Conservation (phyloP, 1,139 yeast genomes). For the Scheffersomyces lignicola region DNA sequence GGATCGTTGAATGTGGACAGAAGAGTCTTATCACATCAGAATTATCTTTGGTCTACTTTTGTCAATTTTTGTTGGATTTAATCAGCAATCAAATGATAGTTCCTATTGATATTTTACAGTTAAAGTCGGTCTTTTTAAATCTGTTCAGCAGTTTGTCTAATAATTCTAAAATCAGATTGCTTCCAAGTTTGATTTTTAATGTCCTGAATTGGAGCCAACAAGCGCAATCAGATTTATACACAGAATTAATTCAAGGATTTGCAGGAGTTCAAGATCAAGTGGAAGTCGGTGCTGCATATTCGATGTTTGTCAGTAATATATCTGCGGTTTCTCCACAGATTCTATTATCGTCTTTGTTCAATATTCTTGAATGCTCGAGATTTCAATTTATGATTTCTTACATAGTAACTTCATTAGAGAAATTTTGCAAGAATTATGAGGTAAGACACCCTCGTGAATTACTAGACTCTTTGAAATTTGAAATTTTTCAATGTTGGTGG, state of each 20-base stretch:
- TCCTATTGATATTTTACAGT: not conserved
- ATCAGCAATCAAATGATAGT: not conserved
- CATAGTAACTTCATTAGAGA: slow-evolving; percentile 22
- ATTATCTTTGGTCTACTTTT: slow-evolving; percentile 18
- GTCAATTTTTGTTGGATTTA: slow-evolving; percentile 16
- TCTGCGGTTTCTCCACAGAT: slow-evolving; percentile 28
- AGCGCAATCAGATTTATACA: slow-evolving; percentile 30
- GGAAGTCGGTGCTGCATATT: slow-evolving; percentile 42
- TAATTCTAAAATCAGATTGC: slow-evolving; percentile 14
- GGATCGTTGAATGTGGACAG: slow-evolving; percentile 32
- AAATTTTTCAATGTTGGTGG: slow-evolving; percentile 45
- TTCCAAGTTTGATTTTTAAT: slow-evolving; percentile 8
- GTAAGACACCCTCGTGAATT: slow-evolving; percentile 19
- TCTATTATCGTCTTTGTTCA: slow-evolving; percentile 35
- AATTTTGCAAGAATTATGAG: slow-evolving; percentile 18
- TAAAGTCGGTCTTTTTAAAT: slow-evolving; percentile 3
- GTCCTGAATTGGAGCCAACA: slow-evolving; percentile 7
- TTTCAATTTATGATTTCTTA: slow-evolving; percentile 33
- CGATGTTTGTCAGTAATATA: slow-evolving; percentile 33
- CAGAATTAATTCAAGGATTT: slow-evolving; percentile 29
- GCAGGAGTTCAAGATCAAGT: slow-evolving; percentile 31
- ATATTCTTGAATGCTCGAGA: slow-evolving; percentile 40
- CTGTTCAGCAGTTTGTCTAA: slow-evolving; percentile 20
- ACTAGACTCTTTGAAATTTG: slow-evolving; percentile 28
- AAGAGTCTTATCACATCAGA: slow-evolving; percentile 27